phyloP scores from a whole-genome alignment of 257 asterid genomes.

The Ligustrum vulgare region DNA sequence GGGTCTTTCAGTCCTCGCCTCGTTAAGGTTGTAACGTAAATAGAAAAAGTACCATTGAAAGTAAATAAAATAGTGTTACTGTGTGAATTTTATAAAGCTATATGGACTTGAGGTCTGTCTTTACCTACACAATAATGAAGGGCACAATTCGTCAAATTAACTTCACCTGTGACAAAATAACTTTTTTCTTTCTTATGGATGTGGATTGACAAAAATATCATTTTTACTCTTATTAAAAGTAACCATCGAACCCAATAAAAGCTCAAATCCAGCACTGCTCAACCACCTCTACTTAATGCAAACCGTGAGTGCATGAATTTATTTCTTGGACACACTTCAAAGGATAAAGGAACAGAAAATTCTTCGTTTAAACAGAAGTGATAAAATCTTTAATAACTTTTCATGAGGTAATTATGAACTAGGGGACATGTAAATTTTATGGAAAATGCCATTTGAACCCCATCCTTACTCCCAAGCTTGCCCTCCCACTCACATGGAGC shows the following conservation, averaged over 20 bases:
- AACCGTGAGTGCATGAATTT: neutral
- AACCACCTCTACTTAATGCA: neutral
- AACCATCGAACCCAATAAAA: neutral
- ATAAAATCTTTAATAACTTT: too few species aligned
- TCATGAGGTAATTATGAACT: neutral
- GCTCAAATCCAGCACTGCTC: neutral
- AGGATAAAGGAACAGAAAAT: too few species aligned
- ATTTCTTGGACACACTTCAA: too few species aligned
- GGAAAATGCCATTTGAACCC: too few species aligned
- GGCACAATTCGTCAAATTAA: neutral
- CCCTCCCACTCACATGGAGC: too few species aligned
- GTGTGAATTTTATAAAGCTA: neutral
- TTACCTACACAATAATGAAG: too few species aligned
- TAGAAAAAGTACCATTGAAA: too few species aligned
- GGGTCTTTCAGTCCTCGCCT: neutral
- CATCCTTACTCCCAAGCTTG: too few species aligned
- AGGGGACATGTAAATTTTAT: too few species aligned
- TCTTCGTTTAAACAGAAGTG: neutral
- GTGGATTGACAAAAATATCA: neutral
- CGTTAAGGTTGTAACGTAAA: neutral
- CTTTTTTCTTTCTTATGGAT: neutral
- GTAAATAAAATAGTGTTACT: neutral
- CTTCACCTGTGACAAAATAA: neutral
- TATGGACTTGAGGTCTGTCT: neutral
- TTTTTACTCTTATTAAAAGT: too few species aligned